phyloP scores from a whole-genome alignment of 257 asterid species.

The Solanum chiquidenum region DNA sequence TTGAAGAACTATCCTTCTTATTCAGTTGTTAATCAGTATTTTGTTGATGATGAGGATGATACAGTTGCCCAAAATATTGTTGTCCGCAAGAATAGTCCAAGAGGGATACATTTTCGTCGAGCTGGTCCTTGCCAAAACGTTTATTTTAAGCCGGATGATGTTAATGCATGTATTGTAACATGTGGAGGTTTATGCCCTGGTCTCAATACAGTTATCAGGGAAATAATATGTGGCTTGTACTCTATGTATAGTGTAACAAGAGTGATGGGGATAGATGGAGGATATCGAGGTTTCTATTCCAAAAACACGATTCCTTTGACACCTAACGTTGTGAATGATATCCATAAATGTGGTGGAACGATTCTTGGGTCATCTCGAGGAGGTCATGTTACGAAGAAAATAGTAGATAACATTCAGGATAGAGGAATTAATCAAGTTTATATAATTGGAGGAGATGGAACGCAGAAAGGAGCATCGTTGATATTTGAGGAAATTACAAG shows the following conservation, averaged over 20 bases:
- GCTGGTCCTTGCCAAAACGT: slow-evolving; percentile 93
- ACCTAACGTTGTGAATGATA: not conserved
- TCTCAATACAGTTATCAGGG: slow-evolving; percentile 20
- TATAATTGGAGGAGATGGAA: not conserved
- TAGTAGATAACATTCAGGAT: not conserved
- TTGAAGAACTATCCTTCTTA: slow-evolving; percentile 34
- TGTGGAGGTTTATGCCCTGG: slow-evolving; percentile 95
- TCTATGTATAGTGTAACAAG: slow-evolving; percentile 69
- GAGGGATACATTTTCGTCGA: slow-evolving; percentile 84
- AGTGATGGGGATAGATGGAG: slow-evolving; percentile 63
- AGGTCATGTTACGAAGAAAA: not conserved
- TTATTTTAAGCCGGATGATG: slow-evolving; percentile 68
- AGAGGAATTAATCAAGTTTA: not conserved
- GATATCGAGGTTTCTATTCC: not conserved
- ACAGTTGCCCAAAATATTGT: slow-evolving; percentile 69
- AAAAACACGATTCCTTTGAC: not conserved
- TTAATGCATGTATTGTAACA: slow-evolving; percentile 80
- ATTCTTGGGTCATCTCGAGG: not conserved
- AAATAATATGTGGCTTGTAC: slow-evolving; percentile 57
- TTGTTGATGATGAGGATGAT: slow-evolving; percentile 68
- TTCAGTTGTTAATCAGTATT: slow-evolving; percentile 83
- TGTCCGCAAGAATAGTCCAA: slow-evolving; percentile 60
- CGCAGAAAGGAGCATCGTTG: not conserved
- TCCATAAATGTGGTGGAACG: not conserved
- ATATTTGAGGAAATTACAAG: not conserved